Conservation (phyloP, 2,329 filamentous ascomycete genomes). For the Phyllosticta citribraziliensis region DNA sequence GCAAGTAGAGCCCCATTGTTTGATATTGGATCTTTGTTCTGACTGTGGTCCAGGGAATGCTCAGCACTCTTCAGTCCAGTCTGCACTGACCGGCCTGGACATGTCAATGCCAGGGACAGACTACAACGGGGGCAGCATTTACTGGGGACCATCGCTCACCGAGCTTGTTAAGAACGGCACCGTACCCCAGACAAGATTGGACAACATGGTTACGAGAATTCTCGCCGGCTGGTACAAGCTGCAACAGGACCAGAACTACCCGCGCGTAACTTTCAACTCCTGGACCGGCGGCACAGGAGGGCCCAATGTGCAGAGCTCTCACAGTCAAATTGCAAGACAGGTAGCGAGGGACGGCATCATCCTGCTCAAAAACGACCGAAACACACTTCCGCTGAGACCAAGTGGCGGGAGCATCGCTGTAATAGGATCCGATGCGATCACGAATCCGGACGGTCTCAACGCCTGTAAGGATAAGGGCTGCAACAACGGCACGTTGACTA, state of each 20-base stretch:
- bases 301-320: slow-evolving; percentile 30
- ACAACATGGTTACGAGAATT: slow-evolving; percentile 36
- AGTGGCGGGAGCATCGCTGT: slow-evolving; percentile 52
- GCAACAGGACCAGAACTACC: slow-evolving; percentile 37
- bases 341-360: slow-evolving; percentile 41
- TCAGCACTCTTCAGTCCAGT: slow-evolving; percentile 36
- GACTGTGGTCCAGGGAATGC: slow-evolving; percentile 22
- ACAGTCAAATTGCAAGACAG: slow-evolving; percentile 29
- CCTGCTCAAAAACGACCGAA: slow-evolving; percentile 53
- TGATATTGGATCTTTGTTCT: background rate
- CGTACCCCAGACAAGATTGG: slow-evolving; percentile 27
- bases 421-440: slow-evolving; percentile 72
- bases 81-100: slow-evolving; percentile 38
- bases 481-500: slow-evolving; percentile 52
- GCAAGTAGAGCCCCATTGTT: slow-evolving; percentile 16
- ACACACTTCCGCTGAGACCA: slow-evolving; percentile 59
- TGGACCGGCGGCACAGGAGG: slow-evolving; percentile 19
- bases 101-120: slow-evolving; percentile 49
- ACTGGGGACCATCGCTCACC: slow-evolving; percentile 47
- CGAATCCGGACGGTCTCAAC: slow-evolving; percentile 67
- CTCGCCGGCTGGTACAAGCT: slow-evolving; percentile 41
- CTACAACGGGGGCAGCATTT: slow-evolving; percentile 29
- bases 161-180: slow-evolving; percentile 42
- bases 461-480: slow-evolving; percentile 62
- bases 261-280: slow-evolving; percentile 35